phyloP scores from a whole-genome alignment of 169 alveolate species.

The Plasmodium gonderi region DNA sequence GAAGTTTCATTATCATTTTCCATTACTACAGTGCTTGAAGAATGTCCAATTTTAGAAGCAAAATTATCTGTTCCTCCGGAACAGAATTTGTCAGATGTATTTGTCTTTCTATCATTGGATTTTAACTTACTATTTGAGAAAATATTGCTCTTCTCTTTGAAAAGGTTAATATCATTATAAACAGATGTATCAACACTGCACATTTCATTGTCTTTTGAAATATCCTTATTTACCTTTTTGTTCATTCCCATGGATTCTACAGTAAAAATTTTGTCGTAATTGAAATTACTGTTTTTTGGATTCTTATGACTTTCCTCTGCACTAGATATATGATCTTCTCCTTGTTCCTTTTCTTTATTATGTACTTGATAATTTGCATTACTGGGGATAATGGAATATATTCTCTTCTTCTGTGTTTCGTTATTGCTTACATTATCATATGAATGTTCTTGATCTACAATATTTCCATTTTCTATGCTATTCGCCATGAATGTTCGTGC shows the following conservation, averaged over 20 bases:
- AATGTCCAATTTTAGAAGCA: background rate
- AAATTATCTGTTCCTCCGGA: background rate
- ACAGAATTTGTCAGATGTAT: background rate
- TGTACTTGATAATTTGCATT: background rate
- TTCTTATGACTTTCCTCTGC: background rate
- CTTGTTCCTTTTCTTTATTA: background rate
- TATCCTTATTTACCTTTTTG: background rate
- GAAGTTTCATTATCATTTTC: too few species aligned
- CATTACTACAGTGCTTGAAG: background rate
- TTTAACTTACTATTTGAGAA: background rate
- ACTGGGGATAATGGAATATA: background rate
- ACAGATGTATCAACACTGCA: background rate
- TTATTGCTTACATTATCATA: background rate
- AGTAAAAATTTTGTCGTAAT: background rate
- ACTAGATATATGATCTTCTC: background rate
- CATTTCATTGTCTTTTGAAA: background rate
- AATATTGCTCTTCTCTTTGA: background rate
- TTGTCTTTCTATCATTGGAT: background rate
- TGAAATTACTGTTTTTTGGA: background rate
- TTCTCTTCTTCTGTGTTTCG: background rate
- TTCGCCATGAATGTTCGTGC: too few species aligned
- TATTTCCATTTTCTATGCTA: background rate
- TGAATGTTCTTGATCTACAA: background rate
- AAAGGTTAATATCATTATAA: background rate
- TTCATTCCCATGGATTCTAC: background rate